Evolutionary conservation across 1,139 yeast genomes (phyloP), one percentile per base, ranked within the genome.

Genomic region (Zygosaccharomyces pseudobailii): DNA sequence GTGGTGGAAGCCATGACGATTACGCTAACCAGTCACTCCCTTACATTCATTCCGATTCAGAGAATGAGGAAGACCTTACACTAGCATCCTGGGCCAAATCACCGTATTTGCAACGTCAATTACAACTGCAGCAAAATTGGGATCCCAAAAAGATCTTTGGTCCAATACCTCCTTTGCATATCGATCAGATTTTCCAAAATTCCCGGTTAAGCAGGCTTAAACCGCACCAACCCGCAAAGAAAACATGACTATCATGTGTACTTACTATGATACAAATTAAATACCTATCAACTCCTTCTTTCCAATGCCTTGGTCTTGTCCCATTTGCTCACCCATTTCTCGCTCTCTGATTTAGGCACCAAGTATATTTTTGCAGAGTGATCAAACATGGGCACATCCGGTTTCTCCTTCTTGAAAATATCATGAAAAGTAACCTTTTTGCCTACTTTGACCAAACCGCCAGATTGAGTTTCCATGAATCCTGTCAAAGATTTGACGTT

Each of bases 381-480:
- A 61, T 90, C 97, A 52, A 90, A 82, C 36, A 90, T 68, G 2
- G 96, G 96, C 5, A 87, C 80, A 36, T 73, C 75, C 7, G 95
- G 87, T 8, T 70, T 67, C 37, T 77, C 79, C 47, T 80, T 75
- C 69, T 80, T 76, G 53, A 89, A 71, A 0, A 84, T 84, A 49
- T 78, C 76, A 55, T 79, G 78, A 24, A 90, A 66, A 1, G 87
- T 72, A 23, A 82, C 78, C 56, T 86, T 87, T 64, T 84, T 86
- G 35, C 96, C 96, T 2, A 87, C 80, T 66, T 87, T 88, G 36
- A 90, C 82, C 50, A 92, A 72, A 0, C 97, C 97, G 36, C 96
- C 97, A 3, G 80, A 62, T 36, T 70, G 74, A 0, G 97, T 88
- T 65, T 88, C 97, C 80, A 87, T 82, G 63, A 74, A 90, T 21